Percentiles rank a stretch among this genome's conserved stretches.
phyloP scores from a whole-genome alignment of 2,329 filamentous ascomycete genomes.

The Colletotrichum paranaense region DNA sequence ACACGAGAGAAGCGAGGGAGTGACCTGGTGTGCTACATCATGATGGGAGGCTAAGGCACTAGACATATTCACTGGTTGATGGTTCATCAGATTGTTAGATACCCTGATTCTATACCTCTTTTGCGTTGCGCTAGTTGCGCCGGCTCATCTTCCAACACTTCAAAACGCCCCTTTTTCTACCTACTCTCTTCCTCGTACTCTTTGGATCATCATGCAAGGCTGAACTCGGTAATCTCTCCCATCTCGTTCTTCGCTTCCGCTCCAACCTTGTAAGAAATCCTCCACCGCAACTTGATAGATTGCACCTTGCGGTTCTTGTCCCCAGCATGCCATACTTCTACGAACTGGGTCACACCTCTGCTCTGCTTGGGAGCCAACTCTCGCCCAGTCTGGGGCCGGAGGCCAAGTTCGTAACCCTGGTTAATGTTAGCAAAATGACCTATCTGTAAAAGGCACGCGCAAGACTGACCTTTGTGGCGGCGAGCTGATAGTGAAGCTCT shows the following conservation, averaged over 20 bases:
- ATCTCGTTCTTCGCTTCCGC: constrained; percentile 78
- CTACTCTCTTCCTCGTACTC: neutral
- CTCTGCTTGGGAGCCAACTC: constrained; percentile 78
- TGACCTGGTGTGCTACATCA: neutral
- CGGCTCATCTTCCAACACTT: neutral
- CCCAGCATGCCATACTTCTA: constrained; percentile 80
- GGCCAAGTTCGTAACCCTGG: constrained; percentile 82
- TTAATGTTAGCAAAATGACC: constrained; percentile 34
- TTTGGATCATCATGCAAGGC: constrained; percentile 67
- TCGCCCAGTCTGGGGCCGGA: constrained; percentile 88
- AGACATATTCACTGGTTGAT: neutral
- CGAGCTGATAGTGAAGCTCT: constrained; percentile 90
- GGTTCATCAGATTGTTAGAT: constrained; percentile 4
- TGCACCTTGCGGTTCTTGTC: constrained; percentile 76
- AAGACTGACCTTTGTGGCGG: constrained; percentile 84
- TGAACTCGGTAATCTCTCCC: constrained; percentile 85
- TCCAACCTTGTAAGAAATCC: constrained; percentile 81
- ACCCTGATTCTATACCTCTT: constrained; percentile 21
- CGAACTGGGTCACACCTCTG: constrained; percentile 82
- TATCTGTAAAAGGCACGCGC: neutral
- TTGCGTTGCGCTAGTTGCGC: neutral
- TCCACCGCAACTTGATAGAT: constrained; percentile 90
- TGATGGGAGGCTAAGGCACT: neutral
- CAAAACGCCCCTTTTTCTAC: neutral
- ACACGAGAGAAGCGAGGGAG: neutral